Conservation (phyloP, 2,329 filamentous ascomycete genomes). For the Magnaporthales sp. region DNA sequence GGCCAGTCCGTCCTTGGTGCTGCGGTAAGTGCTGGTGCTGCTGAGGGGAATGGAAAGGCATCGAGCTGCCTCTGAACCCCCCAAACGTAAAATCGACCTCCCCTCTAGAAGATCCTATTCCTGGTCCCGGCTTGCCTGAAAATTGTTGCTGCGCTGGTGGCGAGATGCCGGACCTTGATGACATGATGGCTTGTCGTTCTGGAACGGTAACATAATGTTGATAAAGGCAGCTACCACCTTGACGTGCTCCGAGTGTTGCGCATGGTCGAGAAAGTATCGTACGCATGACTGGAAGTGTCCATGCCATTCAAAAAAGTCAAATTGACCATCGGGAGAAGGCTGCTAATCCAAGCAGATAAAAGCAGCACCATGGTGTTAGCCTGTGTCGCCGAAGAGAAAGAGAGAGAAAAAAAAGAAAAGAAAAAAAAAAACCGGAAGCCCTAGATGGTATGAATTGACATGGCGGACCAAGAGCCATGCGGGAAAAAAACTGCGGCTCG, state of each 20-base stretch:
- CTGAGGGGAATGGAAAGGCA: background rate
- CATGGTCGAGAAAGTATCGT: slow-evolving; percentile 83
- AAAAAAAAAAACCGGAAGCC: no score
- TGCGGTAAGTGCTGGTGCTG: background rate
- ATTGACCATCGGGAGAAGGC: slow-evolving; percentile 40
- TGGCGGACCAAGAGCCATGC: background rate
- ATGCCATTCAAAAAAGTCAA: slow-evolving; percentile 90
- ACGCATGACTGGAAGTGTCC: slow-evolving; percentile 85
- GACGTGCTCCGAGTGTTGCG: slow-evolving; percentile 73
- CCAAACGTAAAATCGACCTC: background rate
- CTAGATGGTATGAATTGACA: no score
- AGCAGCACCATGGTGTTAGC: background rate
- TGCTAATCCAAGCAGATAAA: slow-evolving; percentile 14
- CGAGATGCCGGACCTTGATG: slow-evolving; percentile 26
- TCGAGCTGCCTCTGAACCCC: slow-evolving; percentile 8
- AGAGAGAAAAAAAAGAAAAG: no score
- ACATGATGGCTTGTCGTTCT: slow-evolving; percentile 46
- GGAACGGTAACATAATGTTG: slow-evolving; percentile 86
- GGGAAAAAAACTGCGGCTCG: background rate
- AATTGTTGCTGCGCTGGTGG: slow-evolving; percentile 20
- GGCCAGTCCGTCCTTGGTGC: background rate
- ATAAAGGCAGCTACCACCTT: slow-evolving; percentile 84
- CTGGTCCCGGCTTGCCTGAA: background rate
- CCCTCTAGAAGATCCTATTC: background rate
- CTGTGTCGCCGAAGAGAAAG: background rate